These are phyloP conservation scores for Cryomyces minteri DNA, from an alignment of 495 filamentous ascomycete species.

Conservation along the genomic window DNA sequence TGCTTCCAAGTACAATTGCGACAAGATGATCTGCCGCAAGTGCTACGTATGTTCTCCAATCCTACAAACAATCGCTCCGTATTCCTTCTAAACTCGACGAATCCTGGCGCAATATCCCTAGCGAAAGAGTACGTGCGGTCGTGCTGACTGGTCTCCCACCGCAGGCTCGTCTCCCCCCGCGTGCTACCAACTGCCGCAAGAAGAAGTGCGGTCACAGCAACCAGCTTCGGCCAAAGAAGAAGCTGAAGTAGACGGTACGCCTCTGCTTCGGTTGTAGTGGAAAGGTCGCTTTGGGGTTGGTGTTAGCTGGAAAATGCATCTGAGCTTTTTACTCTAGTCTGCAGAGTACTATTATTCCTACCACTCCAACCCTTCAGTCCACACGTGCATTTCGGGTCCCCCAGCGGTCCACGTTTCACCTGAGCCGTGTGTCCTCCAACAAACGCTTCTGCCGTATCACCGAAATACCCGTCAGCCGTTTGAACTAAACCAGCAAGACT, in stretches of 20 bases:
- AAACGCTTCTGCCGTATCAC: too few relatives aligned
- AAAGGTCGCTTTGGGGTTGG: neutral
- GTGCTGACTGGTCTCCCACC: neutral
- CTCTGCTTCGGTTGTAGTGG: neutral
- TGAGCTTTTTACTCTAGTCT: neutral
- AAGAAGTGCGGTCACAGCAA: conserved; percentile 99
- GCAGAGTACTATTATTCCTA: neutral
- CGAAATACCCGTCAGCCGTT: too few relatives aligned
- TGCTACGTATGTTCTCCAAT: conserved; percentile 59
- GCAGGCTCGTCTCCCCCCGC: conserved; percentile 86
- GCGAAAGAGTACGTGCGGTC: neutral
- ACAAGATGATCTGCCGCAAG: conserved; percentile 99
- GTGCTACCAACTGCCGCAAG: conserved; percentile 99
- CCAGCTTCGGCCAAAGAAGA: conserved; percentile 99
- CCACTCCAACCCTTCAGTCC: neutral
- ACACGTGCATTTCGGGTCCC: too few relatives aligned
- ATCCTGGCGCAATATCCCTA: neutral
- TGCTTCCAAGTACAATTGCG: conserved; percentile 98
- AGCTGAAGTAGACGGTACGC: conserved; percentile 77
- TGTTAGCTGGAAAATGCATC: neutral
- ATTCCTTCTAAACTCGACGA: neutral
- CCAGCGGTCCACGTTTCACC: conserved; percentile 91
- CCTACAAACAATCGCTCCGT: neutral
- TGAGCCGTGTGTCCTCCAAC: too few relatives aligned
- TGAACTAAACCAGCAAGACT: too few relatives aligned